phyloP scores from a whole-genome alignment of 148 eudicot species.

The Dysphania ambrosioides region DNA sequence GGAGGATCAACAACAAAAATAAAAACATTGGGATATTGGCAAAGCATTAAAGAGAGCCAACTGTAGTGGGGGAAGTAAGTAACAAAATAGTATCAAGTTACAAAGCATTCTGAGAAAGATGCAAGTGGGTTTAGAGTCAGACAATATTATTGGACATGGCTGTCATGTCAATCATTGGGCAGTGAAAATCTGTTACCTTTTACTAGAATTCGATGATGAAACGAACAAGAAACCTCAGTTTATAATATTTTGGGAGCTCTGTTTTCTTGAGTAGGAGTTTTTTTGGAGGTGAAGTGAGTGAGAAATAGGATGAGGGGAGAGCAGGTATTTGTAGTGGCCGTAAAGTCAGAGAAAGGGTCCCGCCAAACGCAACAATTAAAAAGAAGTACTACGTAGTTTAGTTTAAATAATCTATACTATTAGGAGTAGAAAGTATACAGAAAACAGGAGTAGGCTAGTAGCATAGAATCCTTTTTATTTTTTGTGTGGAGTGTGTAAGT shows the following conservation, averaged over 20 bases:
- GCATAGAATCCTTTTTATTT: not conserved
- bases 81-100: constrained; percentile 35
- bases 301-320: constrained; percentile 24
- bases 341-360: constrained; percentile 37
- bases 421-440: not conserved
- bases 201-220: no score
- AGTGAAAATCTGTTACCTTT: constrained; percentile 19
- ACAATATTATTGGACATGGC: constrained; percentile 21
- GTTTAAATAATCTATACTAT: not conserved
- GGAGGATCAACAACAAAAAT: not conserved
- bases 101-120: constrained; percentile 32
- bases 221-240: no score
- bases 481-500: not conserved
- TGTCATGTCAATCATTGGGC: constrained; percentile 21
- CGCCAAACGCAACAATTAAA: constrained; percentile 36
- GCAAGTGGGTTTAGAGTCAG: constrained; percentile 28
- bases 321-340: constrained; percentile 55
- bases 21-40: not conserved
- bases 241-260: no score
- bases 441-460: not conserved
- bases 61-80: constrained; percentile 18
- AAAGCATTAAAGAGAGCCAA: constrained; percentile 25
- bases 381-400: constrained; percentile 19
- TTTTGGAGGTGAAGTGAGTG: constrained; percentile 31
- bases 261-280: not conserved